These are phyloP conservation scores for Plasmodium chabaudi DNA, from an alignment of 169 alveolate genomes.

Conservation along the genomic window DNA sequence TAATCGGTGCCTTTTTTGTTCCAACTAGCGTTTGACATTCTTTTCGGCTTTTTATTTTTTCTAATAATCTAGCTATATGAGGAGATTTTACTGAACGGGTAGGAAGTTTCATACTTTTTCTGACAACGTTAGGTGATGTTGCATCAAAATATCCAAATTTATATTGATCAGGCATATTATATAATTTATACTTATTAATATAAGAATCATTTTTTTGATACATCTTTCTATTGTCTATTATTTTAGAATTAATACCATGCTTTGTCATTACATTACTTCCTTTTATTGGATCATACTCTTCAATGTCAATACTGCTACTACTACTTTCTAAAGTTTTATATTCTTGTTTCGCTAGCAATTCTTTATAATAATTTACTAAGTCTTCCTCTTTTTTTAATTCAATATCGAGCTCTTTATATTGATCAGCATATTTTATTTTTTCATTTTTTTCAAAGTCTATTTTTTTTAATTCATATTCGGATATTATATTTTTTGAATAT, in stretches of 20 bases:
- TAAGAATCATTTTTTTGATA: background rate
- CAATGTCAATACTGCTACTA: background rate
- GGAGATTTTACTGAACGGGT: constrained; percentile 63
- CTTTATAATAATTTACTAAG: constrained; percentile 46
- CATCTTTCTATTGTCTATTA: constrained; percentile 17
- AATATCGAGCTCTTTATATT: constrained; percentile 20
- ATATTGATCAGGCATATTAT: constrained; percentile 40
- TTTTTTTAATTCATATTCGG: constrained; percentile 55
- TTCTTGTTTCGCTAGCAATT: constrained; percentile 23
- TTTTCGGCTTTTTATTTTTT: constrained; percentile 55
- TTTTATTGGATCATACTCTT: background rate
- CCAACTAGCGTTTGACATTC: constrained; percentile 56
- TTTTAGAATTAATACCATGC: background rate
- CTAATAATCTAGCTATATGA: constrained; percentile 60
- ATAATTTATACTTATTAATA: constrained; percentile 20
- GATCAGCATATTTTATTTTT: constrained; percentile 22
- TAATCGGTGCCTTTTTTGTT: constrained; percentile 37
- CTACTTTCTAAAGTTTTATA: background rate
- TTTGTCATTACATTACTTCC: constrained; percentile 9
- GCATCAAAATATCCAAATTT: constrained; percentile 66
- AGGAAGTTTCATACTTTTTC: constrained; percentile 51
- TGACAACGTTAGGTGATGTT: constrained; percentile 38
- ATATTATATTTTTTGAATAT: constrained; percentile 18
- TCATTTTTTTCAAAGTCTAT: constrained; percentile 26
- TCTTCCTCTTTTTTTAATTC: constrained; percentile 48